Evolutionary conservation across 495 filamentous ascomycete genomes (phyloP).

Genomic region (Penicillium psychrofluorescens): DNA sequence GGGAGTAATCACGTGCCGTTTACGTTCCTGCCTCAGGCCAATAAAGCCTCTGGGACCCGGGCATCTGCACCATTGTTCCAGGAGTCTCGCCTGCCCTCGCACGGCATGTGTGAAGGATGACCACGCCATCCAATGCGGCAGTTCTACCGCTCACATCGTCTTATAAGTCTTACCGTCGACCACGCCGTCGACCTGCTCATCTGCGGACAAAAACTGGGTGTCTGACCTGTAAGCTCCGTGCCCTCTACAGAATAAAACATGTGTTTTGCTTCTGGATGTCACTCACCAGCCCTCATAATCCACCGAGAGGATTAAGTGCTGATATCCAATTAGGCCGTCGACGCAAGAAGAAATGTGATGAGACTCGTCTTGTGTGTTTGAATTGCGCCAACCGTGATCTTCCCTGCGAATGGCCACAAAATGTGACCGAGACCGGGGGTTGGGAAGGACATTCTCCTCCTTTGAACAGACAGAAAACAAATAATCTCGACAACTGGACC

Average conservation of each 20-base stretch:
- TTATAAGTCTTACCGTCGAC: constrained; percentile 4
- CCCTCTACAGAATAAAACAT: not conserved
- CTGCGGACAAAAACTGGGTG: constrained; percentile 17
- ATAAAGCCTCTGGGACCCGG: too few relatives aligned
- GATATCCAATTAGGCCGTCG: constrained; percentile 7
- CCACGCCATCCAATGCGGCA: too few relatives aligned
- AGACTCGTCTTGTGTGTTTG: constrained; percentile 5
- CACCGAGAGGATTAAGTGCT: not conserved
- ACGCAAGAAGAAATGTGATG: constrained; percentile 21
- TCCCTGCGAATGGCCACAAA: constrained; percentile 5
- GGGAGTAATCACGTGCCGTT: too few relatives aligned
- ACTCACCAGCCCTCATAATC: too few relatives aligned
- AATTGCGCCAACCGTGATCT: constrained; percentile 10
- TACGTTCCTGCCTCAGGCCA: too few relatives aligned
- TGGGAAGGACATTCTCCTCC: too few relatives aligned
- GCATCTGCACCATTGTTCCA: too few relatives aligned
- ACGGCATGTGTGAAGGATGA: too few relatives aligned
- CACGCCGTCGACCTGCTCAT: constrained; percentile 15
- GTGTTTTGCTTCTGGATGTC: too few relatives aligned
- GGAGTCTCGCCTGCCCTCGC: too few relatives aligned
- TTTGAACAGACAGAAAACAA: not conserved
- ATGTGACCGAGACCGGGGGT: too few relatives aligned
- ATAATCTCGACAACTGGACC: too few relatives aligned
- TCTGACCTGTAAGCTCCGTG: constrained; percentile 12
- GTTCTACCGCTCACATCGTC: not conserved